Conservation (phyloP, 2,329 filamentous ascomycete genomes). For the Cadophora sp. region DNA sequence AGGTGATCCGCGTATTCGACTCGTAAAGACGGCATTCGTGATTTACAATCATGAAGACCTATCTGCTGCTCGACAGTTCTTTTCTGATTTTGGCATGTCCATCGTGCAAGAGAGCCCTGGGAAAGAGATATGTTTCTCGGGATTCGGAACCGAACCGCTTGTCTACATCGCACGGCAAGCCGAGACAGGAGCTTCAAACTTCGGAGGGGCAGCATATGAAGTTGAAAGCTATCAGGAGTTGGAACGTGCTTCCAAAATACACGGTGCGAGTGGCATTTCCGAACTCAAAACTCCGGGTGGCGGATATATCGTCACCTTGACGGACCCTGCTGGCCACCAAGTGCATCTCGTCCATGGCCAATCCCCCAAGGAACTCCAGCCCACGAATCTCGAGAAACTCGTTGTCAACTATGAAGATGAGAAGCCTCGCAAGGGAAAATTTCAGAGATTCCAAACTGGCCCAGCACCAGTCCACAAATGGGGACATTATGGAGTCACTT, state of each 20-base stretch:
- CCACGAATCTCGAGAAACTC: not conserved
- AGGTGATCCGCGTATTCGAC: not conserved
- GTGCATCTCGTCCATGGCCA: not conserved
- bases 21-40: not conserved
- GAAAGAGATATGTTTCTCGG: not conserved
- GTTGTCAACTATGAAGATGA: not conserved
- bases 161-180: not conserved
- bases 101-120: not conserved
- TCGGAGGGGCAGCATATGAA: not conserved
- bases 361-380: not conserved
- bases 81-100: not conserved
- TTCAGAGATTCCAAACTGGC: not conserved
- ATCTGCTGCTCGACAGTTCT: not conserved
- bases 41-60: not conserved
- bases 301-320: not conserved
- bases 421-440: not conserved
- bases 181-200: not conserved
- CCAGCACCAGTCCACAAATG: not conserved
- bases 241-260: not conserved
- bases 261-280: not conserved
- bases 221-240: not conserved
- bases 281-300: not conserved
- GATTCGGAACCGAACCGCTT: not conserved
- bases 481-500: not conserved
- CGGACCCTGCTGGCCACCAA: not conserved